phyloP scores from a whole-genome alignment of 2,329 filamentous ascomycete genomes.

The Ustilaginoidea virens region DNA sequence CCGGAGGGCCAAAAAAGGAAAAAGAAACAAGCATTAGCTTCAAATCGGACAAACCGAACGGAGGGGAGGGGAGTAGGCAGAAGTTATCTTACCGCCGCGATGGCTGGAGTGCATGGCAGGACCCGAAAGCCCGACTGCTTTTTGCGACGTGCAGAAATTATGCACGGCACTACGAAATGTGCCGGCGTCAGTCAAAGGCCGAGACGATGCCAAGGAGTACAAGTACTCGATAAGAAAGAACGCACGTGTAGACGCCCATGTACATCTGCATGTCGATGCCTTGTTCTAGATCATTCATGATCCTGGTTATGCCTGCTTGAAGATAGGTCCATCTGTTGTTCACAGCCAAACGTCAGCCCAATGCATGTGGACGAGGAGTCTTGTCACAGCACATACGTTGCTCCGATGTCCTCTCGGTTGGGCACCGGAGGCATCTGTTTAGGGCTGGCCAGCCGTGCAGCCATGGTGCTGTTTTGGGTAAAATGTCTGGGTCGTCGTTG shows the following conservation, averaged over 20 bases:
- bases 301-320: conserved; percentile 72
- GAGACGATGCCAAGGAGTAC: too few relatives aligned
- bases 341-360: conserved; percentile 11
- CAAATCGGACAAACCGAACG: too few relatives aligned
- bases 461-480: conserved; percentile 11
- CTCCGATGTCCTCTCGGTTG: conserved; percentile 43
- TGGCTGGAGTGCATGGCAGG: conserved; percentile 24
- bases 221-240: conserved; percentile 1
- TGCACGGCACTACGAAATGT: conserved; percentile 59
- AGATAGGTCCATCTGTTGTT: conserved; percentile 84
- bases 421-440: conserved; percentile 40
- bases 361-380: background rate
- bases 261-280: conserved; percentile 95
- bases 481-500: background rate
- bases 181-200: too few relatives aligned
- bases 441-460: conserved; percentile 18
- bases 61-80: too few relatives aligned
- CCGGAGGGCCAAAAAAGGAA: too few relatives aligned
- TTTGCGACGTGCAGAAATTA: conserved; percentile 98
- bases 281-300: conserved; percentile 84
- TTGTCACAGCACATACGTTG: conserved; percentile 23
- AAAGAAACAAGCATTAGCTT: too few relatives aligned
- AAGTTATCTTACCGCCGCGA: conserved; percentile 53
- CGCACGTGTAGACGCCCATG: conserved; percentile 88
- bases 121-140: conserved; percentile 52